Base-by-base conservation (phyloP, 2,329 filamentous ascomycete genomes). In the Cordyceps militaris region DNA sequence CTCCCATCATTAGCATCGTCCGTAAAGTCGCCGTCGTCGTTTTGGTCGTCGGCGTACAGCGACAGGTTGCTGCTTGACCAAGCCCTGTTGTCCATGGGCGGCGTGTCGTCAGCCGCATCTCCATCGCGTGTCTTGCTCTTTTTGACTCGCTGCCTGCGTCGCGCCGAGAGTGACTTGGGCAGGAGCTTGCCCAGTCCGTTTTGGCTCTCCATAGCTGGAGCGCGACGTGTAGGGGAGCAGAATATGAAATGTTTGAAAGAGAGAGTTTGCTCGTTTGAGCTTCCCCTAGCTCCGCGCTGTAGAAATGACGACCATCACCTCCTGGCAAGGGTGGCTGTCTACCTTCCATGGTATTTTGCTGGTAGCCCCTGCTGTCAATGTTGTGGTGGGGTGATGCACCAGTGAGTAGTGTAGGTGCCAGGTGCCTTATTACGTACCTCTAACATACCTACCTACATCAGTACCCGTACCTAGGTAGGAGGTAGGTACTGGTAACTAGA, bases 181-280 rank as follows among this genome's bases (percentile, higher is more conserved):
- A 85, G 69, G 30, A 84, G 73, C 69, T 81, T 83, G 58, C 72
- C 74, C 44, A 82, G 69, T 13, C 73, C 71, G 61, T 67, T 73
- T 56, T 59, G 50, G 51, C 55, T 53, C 36, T 57, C 55, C 55
- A 57, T 57, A 11, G 36, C 34, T 34, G 38, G 47, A 44, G 23
- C 24, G 54, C 46, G 46, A 36, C 54, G 13, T 26, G 34, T 43
- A 57, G 14, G 34, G 19, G 19, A 50, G 26, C 23, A 14, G 23
- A 4, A 34, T 56, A 48, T 23, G 34, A 43, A 21, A 49, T 50
- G 34, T 47, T 48, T 47, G 53, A 14, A 44, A 48, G 53, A 56
- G 54, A 49, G 36, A 56, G 24, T 34, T 56, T 49, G 54, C 19
- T 23, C 13, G 44, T 48, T 32, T 49, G 46, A 48, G 34, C 34